phyloP scores from a whole-genome alignment of 2,329 filamentous ascomycete species.

The Talaromyces sp. region DNA sequence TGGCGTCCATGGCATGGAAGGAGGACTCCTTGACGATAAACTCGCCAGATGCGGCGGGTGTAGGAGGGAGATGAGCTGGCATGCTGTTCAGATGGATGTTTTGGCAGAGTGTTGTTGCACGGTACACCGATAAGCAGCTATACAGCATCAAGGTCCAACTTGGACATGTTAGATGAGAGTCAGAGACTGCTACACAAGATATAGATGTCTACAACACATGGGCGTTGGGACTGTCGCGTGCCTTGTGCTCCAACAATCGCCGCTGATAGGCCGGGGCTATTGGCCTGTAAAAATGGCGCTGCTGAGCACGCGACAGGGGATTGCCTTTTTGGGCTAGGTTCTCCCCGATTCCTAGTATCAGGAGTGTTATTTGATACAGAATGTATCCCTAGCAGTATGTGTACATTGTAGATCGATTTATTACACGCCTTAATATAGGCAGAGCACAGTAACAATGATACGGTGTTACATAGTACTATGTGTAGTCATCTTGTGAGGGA shows the following conservation, averaged over 20 bases:
- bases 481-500: too few species aligned
- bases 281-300: conserved; percentile 16
- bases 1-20: conserved; percentile 23
- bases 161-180: not conserved
- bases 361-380: too few species aligned
- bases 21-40: conserved; percentile 36
- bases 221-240: conserved; percentile 11
- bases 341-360: too few species aligned
- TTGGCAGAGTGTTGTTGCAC: too few species aligned
- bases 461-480: not conserved
- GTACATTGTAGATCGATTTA: too few species aligned
- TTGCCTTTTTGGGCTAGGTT: not conserved
- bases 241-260: conserved; percentile 14
- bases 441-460: not conserved
- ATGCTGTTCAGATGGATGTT: not conserved
- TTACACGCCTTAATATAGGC: not conserved
- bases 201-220: not conserved
- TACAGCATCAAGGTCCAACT: not conserved
- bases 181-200: not conserved
- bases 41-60: conserved; percentile 38
- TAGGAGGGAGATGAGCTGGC: conserved; percentile 14
- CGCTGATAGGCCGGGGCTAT: conserved; percentile 12
- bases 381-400: too few species aligned
- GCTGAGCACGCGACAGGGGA: conserved; percentile 13
- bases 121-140: not conserved